Evolutionary conservation across 345 rosid genomes (phyloP).

Genomic region (Salix viminalis): DNA sequence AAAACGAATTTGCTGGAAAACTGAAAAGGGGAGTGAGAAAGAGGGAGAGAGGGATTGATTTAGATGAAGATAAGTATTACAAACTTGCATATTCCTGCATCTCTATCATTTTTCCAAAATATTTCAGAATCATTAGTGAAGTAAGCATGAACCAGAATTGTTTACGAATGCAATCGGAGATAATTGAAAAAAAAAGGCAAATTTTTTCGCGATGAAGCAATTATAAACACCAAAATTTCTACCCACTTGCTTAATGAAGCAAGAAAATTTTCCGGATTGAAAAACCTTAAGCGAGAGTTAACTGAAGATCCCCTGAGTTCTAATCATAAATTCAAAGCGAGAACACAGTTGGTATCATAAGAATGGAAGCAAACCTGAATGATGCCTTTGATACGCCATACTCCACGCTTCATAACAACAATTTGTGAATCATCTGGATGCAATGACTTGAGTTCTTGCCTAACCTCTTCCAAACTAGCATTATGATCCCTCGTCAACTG

Average conservation of each 20-base stretch:
- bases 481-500: conserved; percentile 82
- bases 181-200: background rate
- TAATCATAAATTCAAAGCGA: background rate
- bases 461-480: conserved; percentile 83
- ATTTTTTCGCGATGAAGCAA: background rate
- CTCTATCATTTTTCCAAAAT: background rate
- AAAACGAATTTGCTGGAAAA: background rate
- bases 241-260: background rate
- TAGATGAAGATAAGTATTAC: background rate
- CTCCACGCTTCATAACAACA: conserved; percentile 79
- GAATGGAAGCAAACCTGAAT: conserved; percentile 63
- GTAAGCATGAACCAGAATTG: background rate
- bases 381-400: conserved; percentile 98
- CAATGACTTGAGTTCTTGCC: conserved; percentile 74
- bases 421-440: conserved; percentile 86
- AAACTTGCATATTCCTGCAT: background rate
- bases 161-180: background rate
- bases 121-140: background rate
- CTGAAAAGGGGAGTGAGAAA: background rate
- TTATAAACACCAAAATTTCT: background rate
- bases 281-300: background rate
- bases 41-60: background rate
- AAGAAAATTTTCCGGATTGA: background rate
- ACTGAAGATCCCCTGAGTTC: background rate
- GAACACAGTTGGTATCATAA: background rate